Evolutionary conservation across 257 asterid species (phyloP), one percentile per base, ranked within the genome.

Genomic region (Penstemon newberryi): DNA sequence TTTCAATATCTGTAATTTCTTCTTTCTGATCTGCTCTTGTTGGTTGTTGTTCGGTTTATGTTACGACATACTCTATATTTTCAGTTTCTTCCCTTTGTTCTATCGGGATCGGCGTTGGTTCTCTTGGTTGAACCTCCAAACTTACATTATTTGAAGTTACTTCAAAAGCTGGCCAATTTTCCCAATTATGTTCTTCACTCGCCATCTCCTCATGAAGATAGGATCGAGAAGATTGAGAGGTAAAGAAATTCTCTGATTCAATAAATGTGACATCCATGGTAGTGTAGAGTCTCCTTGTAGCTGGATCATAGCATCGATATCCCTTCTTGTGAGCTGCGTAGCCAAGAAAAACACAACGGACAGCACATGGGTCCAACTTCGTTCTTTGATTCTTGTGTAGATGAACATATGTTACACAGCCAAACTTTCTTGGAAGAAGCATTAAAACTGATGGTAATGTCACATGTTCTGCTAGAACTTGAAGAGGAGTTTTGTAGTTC

Each of bases 361-460:
- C 4, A 5, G 7, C 65, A 75, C 76, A 75, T 3, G 70, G 66
- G 6, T 70, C 77, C 2, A 76, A 47, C 8, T 70, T 70, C 0
- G 49, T 76, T 0, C 47, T 4, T 4, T 65, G 73, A 9, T 25
- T 64, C 10, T 69, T 64, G 6, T 70, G 72, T 0, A 75, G 5
- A 18, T 70, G 59, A 36, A 63, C 57, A 25, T 49, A 71, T 1
- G 66, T 36, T 0, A 71, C 60, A 60, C 73, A 70, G 2, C 66
- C 47, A 44, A 76, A 76, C 18, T 19, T 38, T 19, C 18, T 8
- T 8, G 73, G 73, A 0, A 68, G 10, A 4, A 70, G 37, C 60
- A 75, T 44, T 0, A 76, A 7, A 11, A 69, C 4, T 13, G 50
- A 41, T 3, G 66, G 66, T 6, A 57, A 7, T 1, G 58, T 0